Conservation (phyloP, 345 rosid species). For the Odontarrhena argentea region DNA sequence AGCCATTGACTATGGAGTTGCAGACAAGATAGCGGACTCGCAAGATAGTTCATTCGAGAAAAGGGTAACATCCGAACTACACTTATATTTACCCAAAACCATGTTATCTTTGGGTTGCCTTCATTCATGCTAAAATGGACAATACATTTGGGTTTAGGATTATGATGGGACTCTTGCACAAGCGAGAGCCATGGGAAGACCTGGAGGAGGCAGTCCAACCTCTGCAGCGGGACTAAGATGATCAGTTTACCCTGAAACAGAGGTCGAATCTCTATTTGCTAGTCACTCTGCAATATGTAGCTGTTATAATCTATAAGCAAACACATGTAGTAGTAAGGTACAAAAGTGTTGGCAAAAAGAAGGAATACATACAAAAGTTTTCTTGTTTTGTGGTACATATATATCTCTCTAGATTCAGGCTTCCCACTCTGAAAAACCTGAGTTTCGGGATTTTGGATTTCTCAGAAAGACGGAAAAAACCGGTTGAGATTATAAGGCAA, state of each 20-base stretch:
- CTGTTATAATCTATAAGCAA: conserved; percentile 34
- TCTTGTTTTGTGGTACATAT: conserved; percentile 23
- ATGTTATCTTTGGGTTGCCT: conserved; percentile 23
- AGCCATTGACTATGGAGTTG: conserved; percentile 86
- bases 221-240: conserved; percentile 63
- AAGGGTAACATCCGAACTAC: conserved; percentile 48
- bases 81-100: neutral
- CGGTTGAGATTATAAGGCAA: conserved; percentile 73
- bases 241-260: conserved; percentile 29
- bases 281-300: conserved; percentile 33
- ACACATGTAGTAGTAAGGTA: conserved; percentile 27
- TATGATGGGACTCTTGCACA: conserved; percentile 68
- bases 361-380: conserved; percentile 13
- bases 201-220: conserved; percentile 59
- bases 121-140: conserved; percentile 26
- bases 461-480: conserved; percentile 83
- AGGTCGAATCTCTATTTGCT: conserved; percentile 14
- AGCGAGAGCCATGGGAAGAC: conserved; percentile 61
- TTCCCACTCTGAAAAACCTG: conserved; percentile 8
- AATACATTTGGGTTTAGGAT: conserved; percentile 49
- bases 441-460: conserved; percentile 5
- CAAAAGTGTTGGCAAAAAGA: conserved; percentile 31
- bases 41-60: conserved; percentile 60
- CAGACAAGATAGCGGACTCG: conserved; percentile 70
- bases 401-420: conserved; percentile 10